Evolutionary conservation across 768 basidiomycete genomes (phyloP).

Genomic region (Postia placenta): DNA sequence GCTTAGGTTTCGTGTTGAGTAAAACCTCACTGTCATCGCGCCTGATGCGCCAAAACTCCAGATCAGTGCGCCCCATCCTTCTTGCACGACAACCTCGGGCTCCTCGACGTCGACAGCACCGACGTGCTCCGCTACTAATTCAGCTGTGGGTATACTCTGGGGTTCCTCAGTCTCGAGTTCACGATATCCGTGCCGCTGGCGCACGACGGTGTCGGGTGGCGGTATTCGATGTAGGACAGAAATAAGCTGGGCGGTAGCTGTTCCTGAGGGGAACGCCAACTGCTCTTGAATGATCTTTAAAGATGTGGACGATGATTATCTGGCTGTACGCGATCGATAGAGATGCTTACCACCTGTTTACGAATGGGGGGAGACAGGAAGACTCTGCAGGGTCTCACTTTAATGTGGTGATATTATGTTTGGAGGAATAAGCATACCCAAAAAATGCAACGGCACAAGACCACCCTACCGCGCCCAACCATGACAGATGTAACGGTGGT

Average conservation of each 20-base stretch:
- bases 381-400: slow-evolving; percentile 45
- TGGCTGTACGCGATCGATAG: not conserved
- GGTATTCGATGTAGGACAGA: slow-evolving; percentile 80
- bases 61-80: slow-evolving; percentile 72
- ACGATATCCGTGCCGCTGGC: slow-evolving; percentile 53
- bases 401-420: not conserved
- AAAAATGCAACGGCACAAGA: slow-evolving; percentile 91
- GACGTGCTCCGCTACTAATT: slow-evolving; percentile 3
- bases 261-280: slow-evolving; percentile 90
- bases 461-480: slow-evolving; percentile 75
- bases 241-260: slow-evolving; percentile 93
- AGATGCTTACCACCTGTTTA: slow-evolving; percentile 78
- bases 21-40: slow-evolving; percentile 61
- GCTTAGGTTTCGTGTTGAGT: not conserved
- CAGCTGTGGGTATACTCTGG: slow-evolving; percentile 26
- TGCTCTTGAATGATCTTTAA: slow-evolving; percentile 87
- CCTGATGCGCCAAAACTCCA: slow-evolving; percentile 79
- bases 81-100: slow-evolving; percentile 38
- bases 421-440: slow-evolving; percentile 40
- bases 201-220: slow-evolving; percentile 53
- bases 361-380: slow-evolving; percentile 93
- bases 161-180: slow-evolving; percentile 30
- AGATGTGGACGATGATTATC: not conserved
- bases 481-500: slow-evolving; percentile 68
- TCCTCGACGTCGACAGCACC: slow-evolving; percentile 19